Conservation (phyloP, 352 stramenopile genomes). For the Phytophthora lateralis region DNA sequence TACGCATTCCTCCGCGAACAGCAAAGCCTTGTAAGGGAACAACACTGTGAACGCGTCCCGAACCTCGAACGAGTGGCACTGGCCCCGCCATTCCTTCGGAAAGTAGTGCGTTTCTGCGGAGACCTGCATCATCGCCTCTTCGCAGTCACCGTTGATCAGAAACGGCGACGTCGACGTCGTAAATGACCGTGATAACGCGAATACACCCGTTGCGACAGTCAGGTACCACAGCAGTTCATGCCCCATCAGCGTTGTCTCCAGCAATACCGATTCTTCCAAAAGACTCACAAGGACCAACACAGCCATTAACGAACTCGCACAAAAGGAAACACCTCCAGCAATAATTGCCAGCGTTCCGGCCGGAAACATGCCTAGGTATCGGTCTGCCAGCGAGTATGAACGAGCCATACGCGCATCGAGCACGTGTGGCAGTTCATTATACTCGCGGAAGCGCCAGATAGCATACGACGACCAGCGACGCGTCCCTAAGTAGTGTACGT, state of each 20-base stretch:
- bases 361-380: constrained; percentile 96
- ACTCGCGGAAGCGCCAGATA: constrained; percentile 95
- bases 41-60: constrained; percentile 88
- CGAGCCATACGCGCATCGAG: constrained; percentile 94
- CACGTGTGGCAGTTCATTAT: constrained; percentile 98
- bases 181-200: constrained; percentile 83
- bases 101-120: constrained; percentile 96
- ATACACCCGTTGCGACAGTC: constrained; percentile 88
- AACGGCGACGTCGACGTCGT: constrained; percentile 74
- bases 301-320: constrained; percentile 95
- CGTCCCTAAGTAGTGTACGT: constrained; percentile 94
- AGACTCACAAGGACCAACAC: constrained; percentile 94
- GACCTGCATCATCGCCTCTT: constrained; percentile 86
- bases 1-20: constrained; percentile 94
- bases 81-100: constrained; percentile 92
- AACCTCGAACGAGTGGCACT: constrained; percentile 88
- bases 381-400: constrained; percentile 91
- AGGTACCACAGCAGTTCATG: constrained; percentile 98
- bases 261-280: constrained; percentile 94
- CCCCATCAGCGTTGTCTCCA: constrained; percentile 94
- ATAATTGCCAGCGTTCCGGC: constrained; percentile 89
- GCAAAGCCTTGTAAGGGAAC: constrained; percentile 95
- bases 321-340: constrained; percentile 94
- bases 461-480: constrained; percentile 93
- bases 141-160: constrained; percentile 75